phyloP scores from a whole-genome alignment of 352 stramenopile genomes.

The Phytophthora hybrid region DNA sequence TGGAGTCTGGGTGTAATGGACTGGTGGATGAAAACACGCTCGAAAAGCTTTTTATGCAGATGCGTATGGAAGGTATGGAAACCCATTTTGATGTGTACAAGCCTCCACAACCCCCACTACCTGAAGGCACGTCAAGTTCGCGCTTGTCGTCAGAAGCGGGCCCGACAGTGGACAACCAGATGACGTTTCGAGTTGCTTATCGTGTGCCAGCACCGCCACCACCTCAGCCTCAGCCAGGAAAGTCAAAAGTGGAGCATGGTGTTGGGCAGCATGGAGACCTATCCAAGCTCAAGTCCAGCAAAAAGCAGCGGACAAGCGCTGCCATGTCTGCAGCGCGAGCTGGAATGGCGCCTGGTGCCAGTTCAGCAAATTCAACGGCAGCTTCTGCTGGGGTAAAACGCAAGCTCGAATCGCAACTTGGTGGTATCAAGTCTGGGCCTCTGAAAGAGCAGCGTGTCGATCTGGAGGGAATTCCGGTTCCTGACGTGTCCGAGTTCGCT shows the following conservation, averaged over 20 bases:
- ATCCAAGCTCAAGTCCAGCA: slow-evolving; percentile 59
- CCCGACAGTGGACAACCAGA: slow-evolving; percentile 40
- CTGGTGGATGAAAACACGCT: slow-evolving; percentile 38
- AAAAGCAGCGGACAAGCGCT: slow-evolving; percentile 59
- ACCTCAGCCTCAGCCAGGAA: slow-evolving; percentile 40
- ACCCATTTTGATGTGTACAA: slow-evolving; percentile 64
- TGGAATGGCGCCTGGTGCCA: slow-evolving; percentile 18
- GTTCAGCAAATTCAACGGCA: slow-evolving; percentile 12
- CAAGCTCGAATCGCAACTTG: slow-evolving; percentile 67
- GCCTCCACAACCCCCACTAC: slow-evolving; percentile 46
- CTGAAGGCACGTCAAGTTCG: neutral
- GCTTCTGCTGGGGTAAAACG: slow-evolving; percentile 58
- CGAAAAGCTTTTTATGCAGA: slow-evolving; percentile 52
- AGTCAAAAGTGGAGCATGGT: slow-evolving; percentile 39
- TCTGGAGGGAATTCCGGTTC: slow-evolving; percentile 79
- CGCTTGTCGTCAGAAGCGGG: slow-evolving; percentile 42
- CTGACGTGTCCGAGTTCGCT: slow-evolving; percentile 76
- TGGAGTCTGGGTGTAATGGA: slow-evolving; percentile 6
- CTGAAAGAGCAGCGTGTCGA: slow-evolving; percentile 79
- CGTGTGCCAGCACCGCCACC: slow-evolving; percentile 60
- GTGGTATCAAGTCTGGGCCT: slow-evolving; percentile 35
- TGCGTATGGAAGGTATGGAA: slow-evolving; percentile 69
- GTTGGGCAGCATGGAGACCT: slow-evolving; percentile 34
- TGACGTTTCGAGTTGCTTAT: slow-evolving; percentile 75
- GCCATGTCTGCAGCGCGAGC: slow-evolving; percentile 20